A percentile compares a stretch with the other conserved stretches of the same genome.
phyloP scores from a whole-genome alignment of 2,329 filamentous ascomycete genomes.

The Periglandula ipomoeae region DNA sequence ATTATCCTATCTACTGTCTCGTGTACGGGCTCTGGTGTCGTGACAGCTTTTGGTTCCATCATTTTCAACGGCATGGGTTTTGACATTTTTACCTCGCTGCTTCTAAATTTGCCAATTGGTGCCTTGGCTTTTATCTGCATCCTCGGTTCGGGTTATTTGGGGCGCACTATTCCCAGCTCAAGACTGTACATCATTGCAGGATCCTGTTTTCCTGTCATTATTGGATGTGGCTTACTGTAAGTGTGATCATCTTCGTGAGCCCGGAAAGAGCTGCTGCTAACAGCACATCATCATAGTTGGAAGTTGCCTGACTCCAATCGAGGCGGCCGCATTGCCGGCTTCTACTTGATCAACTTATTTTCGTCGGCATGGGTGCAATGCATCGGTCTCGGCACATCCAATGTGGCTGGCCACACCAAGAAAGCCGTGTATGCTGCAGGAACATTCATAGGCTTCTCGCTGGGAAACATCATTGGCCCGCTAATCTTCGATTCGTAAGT shows the following conservation, averaged over 20 bases:
- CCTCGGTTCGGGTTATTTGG: conserved; percentile 21
- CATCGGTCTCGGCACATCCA: conserved; percentile 22
- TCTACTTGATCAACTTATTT: conserved; percentile 23
- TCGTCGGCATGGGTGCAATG: conserved; percentile 21
- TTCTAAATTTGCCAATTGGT: conserved; percentile 41
- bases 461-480: conserved; percentile 25
- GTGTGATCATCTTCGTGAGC: conserved; percentile 4
- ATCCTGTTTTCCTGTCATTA: conserved; percentile 19
- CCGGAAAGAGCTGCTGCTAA: not conserved
- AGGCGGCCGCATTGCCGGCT: conserved; percentile 18
- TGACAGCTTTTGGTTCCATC: conserved; percentile 18
- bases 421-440: conserved; percentile 14
- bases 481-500: conserved; percentile 24
- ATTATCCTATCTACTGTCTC: conserved; percentile 39
- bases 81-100: conserved; percentile 29
- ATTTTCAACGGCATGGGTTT: conserved; percentile 23
- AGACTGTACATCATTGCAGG: conserved; percentile 19
- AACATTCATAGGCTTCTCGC: conserved; percentile 24
- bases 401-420: conserved; percentile 24
- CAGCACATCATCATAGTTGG: conserved; percentile 10
- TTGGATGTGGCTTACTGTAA: conserved; percentile 20
- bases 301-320: conserved; percentile 13
- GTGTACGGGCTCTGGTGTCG: conserved; percentile 36
- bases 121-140: conserved; percentile 21
- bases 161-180: conserved; percentile 14